Evolutionary conservation across 352 stramenopile species (phyloP).

Genomic region (Pythium rhizo-oryzae): DNA sequence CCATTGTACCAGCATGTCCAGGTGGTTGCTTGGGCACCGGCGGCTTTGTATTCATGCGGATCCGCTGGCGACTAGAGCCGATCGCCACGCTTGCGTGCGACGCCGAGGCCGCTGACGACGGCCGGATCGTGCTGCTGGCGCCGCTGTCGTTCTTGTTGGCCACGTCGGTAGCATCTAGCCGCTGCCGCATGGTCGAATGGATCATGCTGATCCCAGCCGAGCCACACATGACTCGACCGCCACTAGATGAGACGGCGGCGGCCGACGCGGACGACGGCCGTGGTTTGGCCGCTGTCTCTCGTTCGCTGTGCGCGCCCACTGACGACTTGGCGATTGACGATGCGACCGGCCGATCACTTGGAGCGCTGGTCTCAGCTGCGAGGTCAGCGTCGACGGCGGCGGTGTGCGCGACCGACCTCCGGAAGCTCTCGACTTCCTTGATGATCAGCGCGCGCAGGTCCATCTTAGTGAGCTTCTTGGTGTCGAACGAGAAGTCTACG

Average conservation of each 20-base stretch:
- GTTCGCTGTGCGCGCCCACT: background rate
- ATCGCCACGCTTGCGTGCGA: conserved; percentile 32
- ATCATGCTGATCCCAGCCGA: conserved; percentile 52
- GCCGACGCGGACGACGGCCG: conserved; percentile 10
- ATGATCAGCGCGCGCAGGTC: conserved; percentile 72
- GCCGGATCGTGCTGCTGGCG: background rate
- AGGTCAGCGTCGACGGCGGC: conserved; percentile 20
- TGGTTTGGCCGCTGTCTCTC: background rate
- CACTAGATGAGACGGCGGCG: background rate
- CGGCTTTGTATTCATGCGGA: conserved; percentile 53
- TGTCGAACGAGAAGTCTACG: conserved; percentile 74
- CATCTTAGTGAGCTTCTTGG: conserved; percentile 69
- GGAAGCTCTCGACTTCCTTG: conserved; percentile 67
- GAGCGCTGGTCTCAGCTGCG: background rate
- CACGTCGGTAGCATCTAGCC: conserved; percentile 23
- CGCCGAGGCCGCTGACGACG: background rate
- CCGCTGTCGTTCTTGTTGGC: background rate
- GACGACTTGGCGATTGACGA: background rate
- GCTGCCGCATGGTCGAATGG: conserved; percentile 40
- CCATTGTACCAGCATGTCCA: background rate
- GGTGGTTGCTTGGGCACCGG: conserved; percentile 48
- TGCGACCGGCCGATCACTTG: too few relatives aligned
- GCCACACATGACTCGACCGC: conserved; percentile 32
- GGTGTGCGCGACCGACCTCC: conserved; percentile 33
- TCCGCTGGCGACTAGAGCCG: conserved; percentile 54